phyloP scores from a whole-genome alignment of 768 basidiomycete species.

The Dictyophora rubrovolvata region DNA sequence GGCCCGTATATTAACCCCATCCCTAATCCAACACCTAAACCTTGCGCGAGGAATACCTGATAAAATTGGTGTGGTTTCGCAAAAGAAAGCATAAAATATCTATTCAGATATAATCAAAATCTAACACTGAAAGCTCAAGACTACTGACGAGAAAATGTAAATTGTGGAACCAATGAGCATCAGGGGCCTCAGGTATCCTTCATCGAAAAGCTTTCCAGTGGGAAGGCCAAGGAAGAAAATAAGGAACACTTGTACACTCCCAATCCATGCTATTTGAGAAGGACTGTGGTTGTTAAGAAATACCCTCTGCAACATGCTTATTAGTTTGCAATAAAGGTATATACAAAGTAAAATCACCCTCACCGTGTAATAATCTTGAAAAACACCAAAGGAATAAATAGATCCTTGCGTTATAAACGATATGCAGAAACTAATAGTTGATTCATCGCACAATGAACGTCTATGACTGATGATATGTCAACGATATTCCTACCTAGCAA shows the following conservation, averaged over 20 bases:
- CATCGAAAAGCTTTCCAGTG: slow-evolving; percentile 23
- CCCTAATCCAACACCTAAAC: slow-evolving; percentile 31
- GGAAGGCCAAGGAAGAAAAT: slow-evolving; percentile 20
- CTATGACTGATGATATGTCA: no score
- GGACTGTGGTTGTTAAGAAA: slow-evolving; percentile 17
- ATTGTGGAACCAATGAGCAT: slow-evolving; percentile 5
- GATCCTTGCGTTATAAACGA: slow-evolving; percentile 5
- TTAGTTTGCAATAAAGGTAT: slow-evolving; percentile 13
- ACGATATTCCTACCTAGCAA: slow-evolving; percentile 12
- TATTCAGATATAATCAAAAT: slow-evolving; percentile 8
- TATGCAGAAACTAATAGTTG: neutral
- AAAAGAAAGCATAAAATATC: slow-evolving; percentile 29
- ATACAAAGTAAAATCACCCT: neutral
- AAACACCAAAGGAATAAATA: slow-evolving; percentile 18
- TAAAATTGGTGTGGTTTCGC: slow-evolving; percentile 28
- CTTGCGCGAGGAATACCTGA: slow-evolving; percentile 36
- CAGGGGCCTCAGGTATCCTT: slow-evolving; percentile 17
- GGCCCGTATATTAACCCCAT: slow-evolving; percentile 37
- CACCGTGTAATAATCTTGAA: slow-evolving; percentile 7
- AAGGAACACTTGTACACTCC: slow-evolving; percentile 22
- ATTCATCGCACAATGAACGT: neutral
- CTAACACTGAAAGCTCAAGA: slow-evolving; percentile 6
- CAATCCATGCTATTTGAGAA: slow-evolving; percentile 24
- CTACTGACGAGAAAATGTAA: neutral
- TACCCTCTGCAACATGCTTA: neutral